These are phyloP conservation scores for Carex kokanica DNA, from an alignment of 176 grass and related monocot species.

Conservation along the genomic window DNA sequence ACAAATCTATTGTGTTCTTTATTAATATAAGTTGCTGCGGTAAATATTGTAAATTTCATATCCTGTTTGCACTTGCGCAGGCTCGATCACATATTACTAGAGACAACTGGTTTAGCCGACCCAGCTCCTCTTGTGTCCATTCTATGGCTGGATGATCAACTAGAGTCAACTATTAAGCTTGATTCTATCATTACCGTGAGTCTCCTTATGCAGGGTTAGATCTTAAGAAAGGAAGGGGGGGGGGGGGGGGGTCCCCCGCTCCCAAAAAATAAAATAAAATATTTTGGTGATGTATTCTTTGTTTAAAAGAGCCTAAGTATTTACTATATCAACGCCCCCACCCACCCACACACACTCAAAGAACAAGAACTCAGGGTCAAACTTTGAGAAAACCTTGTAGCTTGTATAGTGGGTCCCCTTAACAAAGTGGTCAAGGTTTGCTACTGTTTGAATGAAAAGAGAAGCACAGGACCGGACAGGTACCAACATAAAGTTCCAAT, in stretches of 20 bases:
- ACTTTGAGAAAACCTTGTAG: not conserved
- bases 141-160: conserved; percentile 95
- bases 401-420: not conserved
- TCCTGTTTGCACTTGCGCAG: conserved; percentile 35
- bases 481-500: not conserved
- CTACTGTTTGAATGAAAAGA: not conserved
- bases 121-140: conserved; percentile 85
- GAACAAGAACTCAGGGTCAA: not conserved
- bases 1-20: not conserved
- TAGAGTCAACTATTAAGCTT: conserved; percentile 76
- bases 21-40: not conserved
- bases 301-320: not conserved
- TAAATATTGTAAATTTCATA: not conserved
- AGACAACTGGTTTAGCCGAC: conserved; percentile 92
- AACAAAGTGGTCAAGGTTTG: not conserved
- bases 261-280: not conserved
- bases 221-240: not conserved
- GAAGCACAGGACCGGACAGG: not conserved
- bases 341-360: not conserved
- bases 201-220: conserved; percentile 11
- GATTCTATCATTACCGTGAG: conserved; percentile 96
- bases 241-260: not conserved
- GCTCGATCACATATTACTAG: conserved; percentile 97
- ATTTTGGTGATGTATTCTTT: not conserved
- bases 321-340: not conserved